Evolutionary conservation across 2,329 filamentous ascomycete species (phyloP).

Genomic region (Apiospora kogelbergensis): DNA sequence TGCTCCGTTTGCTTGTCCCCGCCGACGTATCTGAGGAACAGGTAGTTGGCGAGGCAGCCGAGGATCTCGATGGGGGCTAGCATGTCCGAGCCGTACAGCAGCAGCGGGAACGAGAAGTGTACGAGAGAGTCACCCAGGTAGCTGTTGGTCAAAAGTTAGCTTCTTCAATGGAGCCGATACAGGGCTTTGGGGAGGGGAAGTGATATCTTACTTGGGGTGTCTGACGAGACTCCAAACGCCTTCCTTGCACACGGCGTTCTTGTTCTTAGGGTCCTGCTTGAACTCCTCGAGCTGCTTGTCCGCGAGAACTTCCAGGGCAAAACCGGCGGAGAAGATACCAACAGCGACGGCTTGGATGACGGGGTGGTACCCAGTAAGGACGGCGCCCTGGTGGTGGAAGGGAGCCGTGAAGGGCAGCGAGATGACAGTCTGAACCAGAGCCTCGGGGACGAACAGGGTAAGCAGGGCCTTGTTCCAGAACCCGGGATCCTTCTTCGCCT

Average conservation of each 20-base stretch:
- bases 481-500: slow-evolving; percentile 47
- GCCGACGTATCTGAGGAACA: slow-evolving; percentile 56
- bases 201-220: slow-evolving; percentile 56
- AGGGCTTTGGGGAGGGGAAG: background rate
- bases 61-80: slow-evolving; percentile 55
- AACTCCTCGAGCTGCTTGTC: slow-evolving; percentile 56
- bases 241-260: slow-evolving; percentile 45
- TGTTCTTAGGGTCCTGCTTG: slow-evolving; percentile 36
- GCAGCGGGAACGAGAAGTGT: slow-evolving; percentile 58
- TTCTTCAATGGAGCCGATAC: background rate
- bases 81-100: slow-evolving; percentile 54
- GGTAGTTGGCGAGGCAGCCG: slow-evolving; percentile 57
- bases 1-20: slow-evolving; percentile 57
- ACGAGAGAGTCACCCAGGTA: slow-evolving; percentile 61
- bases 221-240: slow-evolving; percentile 63
- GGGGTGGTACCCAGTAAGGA: slow-evolving; percentile 32
- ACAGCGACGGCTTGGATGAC: slow-evolving; percentile 44
- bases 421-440: slow-evolving; percentile 55
- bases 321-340: slow-evolving; percentile 55
- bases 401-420: slow-evolving; percentile 57
- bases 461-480: slow-evolving; percentile 60
- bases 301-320: slow-evolving; percentile 55
- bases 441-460: slow-evolving; percentile 56
- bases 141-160: slow-evolving; percentile 32
- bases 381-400: slow-evolving; percentile 41